A percentile compares a stretch with the other conserved stretches of the same genome.
These are phyloP conservation scores for Tetrastigma voinierianum DNA, from an alignment of 164 flowering plant genomes.

Conservation along the genomic window DNA sequence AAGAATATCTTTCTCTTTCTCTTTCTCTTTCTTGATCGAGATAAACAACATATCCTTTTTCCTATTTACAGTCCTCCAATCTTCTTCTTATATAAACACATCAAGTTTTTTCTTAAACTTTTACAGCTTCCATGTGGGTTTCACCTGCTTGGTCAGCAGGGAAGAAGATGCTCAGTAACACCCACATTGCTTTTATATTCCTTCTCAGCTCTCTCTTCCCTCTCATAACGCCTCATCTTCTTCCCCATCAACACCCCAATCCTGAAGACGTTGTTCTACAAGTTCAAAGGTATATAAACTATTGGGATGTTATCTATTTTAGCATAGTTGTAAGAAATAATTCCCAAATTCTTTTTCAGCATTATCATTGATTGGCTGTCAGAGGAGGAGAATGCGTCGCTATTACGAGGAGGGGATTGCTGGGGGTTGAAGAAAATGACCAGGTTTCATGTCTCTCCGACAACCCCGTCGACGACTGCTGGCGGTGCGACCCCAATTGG, in stretches of 20 bases:
- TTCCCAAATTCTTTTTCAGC: too few relatives aligned
- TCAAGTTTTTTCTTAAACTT: slow-evolving; percentile 20
- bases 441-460: slow-evolving; percentile 50
- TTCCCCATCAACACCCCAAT: slow-evolving; percentile 62
- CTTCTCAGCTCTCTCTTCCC: slow-evolving; percentile 16
- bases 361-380: too few relatives aligned
- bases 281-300: slow-evolving; percentile 59
- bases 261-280: slow-evolving; percentile 65
- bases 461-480: slow-evolving; percentile 84
- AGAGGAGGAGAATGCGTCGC: slow-evolving; percentile 67
- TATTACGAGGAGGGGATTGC: slow-evolving; percentile 32
- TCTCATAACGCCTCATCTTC: slow-evolving; percentile 14
- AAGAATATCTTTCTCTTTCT: too few relatives aligned
- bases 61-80: neutral
- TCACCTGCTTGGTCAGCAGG: too few relatives aligned
- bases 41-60: neutral
- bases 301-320: too few relatives aligned
- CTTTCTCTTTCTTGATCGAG: too few relatives aligned
- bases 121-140: slow-evolving; percentile 8
- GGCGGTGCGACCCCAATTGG: slow-evolving; percentile 82
- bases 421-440: slow-evolving; percentile 19
- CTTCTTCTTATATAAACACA: slow-evolving; percentile 25
- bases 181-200: slow-evolving; percentile 37
- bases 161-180: slow-evolving; percentile 23
- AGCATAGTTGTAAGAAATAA: too few relatives aligned